Evolutionary conservation across 768 basidiomycete genomes (phyloP).

Genomic region (Pholiota microspora): DNA sequence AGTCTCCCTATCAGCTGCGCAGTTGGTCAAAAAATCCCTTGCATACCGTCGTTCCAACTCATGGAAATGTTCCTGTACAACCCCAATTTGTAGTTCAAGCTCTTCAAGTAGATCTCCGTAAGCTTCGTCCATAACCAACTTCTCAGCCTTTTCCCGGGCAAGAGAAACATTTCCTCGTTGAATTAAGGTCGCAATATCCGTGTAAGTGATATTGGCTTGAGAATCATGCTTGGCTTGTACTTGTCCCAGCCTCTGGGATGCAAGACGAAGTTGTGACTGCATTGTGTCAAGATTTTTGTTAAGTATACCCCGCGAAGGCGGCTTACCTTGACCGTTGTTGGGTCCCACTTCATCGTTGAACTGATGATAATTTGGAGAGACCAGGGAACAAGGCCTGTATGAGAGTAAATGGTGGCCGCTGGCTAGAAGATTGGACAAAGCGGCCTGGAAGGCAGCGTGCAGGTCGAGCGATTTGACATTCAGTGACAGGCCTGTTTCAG

Average conservation of each 20-base stretch:
- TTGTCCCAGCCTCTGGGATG: conserved; percentile 66
- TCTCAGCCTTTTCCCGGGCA: conserved; percentile 73
- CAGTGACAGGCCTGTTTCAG: conserved; percentile 2
- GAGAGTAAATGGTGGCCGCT: neutral
- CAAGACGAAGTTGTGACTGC: conserved; percentile 61
- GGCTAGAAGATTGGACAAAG: neutral
- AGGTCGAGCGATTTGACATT: conserved; percentile 8
- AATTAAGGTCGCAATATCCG: conserved; percentile 67
- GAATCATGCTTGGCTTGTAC: conserved; percentile 70
- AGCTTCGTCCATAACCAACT: conserved; percentile 60
- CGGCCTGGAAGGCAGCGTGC: conserved; percentile 3
- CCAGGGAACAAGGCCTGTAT: neutral
- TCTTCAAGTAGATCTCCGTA: conserved; percentile 61
- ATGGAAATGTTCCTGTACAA: conserved; percentile 53
- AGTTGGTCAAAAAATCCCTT: neutral
- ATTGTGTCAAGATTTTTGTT: conserved; percentile 3
- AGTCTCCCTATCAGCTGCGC: neutral
- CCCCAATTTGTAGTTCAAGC: conserved; percentile 65
- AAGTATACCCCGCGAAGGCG: neutral
- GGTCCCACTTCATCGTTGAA: conserved; percentile 29
- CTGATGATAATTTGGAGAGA: too few relatives aligned
- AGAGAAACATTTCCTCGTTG: conserved; percentile 58
- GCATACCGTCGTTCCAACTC: conserved; percentile 54
- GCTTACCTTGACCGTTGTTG: conserved; percentile 35
- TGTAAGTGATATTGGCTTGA: conserved; percentile 56